phyloP scores from a whole-genome alignment of 306 rosid species.

The Astragalus membranaceus region DNA sequence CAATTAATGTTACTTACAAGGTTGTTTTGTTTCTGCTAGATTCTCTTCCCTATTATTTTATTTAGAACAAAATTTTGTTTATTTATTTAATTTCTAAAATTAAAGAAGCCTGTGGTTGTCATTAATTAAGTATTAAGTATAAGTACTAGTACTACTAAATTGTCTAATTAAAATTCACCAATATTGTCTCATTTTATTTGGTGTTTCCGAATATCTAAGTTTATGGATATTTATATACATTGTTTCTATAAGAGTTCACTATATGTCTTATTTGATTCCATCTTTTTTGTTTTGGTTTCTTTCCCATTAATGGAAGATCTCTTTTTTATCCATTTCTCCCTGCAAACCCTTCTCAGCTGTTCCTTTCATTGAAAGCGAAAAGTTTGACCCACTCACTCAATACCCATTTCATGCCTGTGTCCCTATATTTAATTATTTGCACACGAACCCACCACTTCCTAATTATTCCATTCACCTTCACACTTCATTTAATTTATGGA shows the following conservation, averaged over 20 bases:
- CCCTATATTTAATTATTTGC: conserved; percentile 18
- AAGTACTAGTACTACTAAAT: too few relatives aligned
- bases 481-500: conserved; percentile 42
- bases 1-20: conserved; percentile 8
- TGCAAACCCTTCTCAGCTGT: conserved; percentile 69
- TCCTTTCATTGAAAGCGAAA: conserved; percentile 78
- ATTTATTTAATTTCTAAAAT: background rate
- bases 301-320: conserved; percentile 64
- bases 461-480: conserved; percentile 17
- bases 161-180: conserved; percentile 23
- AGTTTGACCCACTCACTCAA: conserved; percentile 50
- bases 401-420: conserved; percentile 15
- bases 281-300: conserved; percentile 55
- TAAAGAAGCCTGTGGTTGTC: background rate
- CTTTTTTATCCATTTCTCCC: conserved; percentile 62
- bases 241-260: conserved; percentile 32
- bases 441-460: conserved; percentile 36
- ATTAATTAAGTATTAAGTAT: background rate
- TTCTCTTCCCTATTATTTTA: background rate
- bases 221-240: conserved; percentile 10
- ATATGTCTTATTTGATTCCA: conserved; percentile 38
- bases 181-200: conserved; percentile 33
- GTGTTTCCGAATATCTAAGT: conserved; percentile 16
- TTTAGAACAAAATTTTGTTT: background rate
- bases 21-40: conserved; percentile 17